These are phyloP conservation scores for Astrothelium macrocarpum DNA, from an alignment of 495 filamentous ascomycete species.

Conservation along the genomic window DNA sequence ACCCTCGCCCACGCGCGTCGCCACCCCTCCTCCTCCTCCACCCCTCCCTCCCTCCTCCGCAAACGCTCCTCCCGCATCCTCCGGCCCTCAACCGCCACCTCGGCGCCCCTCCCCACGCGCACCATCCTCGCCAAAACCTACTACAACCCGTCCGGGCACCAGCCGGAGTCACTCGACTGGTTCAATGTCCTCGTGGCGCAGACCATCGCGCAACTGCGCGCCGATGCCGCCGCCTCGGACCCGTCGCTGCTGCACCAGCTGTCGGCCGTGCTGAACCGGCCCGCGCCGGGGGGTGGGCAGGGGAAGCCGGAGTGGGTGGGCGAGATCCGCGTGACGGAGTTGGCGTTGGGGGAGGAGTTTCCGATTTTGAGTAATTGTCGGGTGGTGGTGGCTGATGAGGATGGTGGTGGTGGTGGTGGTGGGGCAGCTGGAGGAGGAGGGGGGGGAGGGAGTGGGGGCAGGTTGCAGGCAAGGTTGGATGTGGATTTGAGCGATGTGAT, in stretches of 20 bases:
- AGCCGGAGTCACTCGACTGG: conserved; percentile 98
- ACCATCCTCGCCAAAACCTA: conserved; percentile 90
- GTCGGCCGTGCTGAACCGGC: conserved; percentile 75
- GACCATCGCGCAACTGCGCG: conserved; percentile 89
- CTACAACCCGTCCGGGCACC: conserved; percentile 91
- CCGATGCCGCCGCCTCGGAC: conserved; percentile 79
- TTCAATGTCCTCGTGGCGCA: conserved; percentile 97
- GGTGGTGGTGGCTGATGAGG: conserved; percentile 72
- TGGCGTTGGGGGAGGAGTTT: conserved; percentile 90
- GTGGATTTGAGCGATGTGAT: conserved; percentile 93
- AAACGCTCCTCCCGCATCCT: conserved; percentile 1
- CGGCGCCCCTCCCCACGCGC: conserved; percentile 41
- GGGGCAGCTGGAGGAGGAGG: not conserved
- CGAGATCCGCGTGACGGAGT: conserved; percentile 86
- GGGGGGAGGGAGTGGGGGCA: conserved; percentile 41
- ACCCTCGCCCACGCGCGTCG: conserved; percentile 52
- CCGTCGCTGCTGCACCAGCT: conserved; percentile 92
- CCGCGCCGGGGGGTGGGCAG: too few relatives aligned
- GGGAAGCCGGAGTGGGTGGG: conserved; percentile 89
- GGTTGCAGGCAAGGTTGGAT: conserved; percentile 92
- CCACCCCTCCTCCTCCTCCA: conserved; percentile 24
- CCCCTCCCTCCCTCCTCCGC: conserved; percentile 18
- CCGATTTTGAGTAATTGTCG: conserved; percentile 98
- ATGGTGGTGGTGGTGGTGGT: conserved; percentile 17
- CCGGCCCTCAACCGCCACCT: conserved; percentile 38